Conservation (phyloP, 495 filamentous ascomycete species). For the Penicillium canariense region DNA sequence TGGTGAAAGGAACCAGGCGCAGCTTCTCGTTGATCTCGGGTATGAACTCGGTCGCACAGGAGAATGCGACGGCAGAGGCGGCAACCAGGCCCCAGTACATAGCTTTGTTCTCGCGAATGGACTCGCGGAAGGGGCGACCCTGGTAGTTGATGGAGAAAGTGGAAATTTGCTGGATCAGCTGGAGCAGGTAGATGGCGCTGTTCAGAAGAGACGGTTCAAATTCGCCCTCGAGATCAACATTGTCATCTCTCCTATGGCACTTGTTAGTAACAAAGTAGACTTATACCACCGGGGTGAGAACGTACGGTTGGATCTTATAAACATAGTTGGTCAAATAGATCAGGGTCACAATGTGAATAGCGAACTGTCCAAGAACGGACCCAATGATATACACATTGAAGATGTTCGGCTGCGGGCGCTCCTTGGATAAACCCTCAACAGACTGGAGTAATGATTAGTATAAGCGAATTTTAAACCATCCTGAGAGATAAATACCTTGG, state of each 20-base stretch:
- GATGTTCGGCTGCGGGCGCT: conserved; percentile 96
- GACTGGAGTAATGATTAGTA: conserved; percentile 50
- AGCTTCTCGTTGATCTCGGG: conserved; percentile 94
- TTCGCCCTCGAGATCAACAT: conserved; percentile 90
- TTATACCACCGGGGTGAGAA: conserved; percentile 12
- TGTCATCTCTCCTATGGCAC: conserved; percentile 57
- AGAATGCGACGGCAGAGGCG: conserved; percentile 87
- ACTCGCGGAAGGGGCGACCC: conserved; percentile 94
- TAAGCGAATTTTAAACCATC: neutral
- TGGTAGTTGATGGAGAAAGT: conserved; percentile 99
- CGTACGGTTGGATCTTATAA: conserved; percentile 76
- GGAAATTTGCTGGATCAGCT: conserved; percentile 98
- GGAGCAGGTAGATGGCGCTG: conserved; percentile 94
- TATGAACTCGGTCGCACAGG: conserved; percentile 92
- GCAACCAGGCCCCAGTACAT: conserved; percentile 97
- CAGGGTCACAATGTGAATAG: conserved; percentile 88
- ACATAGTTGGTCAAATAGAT: conserved; percentile 94
- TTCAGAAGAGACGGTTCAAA: conserved; percentile 94
- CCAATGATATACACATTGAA: conserved; percentile 99
- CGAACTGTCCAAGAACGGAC: conserved; percentile 95
- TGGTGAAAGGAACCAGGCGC: conserved; percentile 86
- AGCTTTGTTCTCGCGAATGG: conserved; percentile 88
- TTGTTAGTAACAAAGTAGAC: conserved; percentile 23
- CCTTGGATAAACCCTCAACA: conserved; percentile 93
- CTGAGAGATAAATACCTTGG: conserved; percentile 57